Percentiles rank a stretch among this genome's conserved stretches.
Evolutionary conservation across 768 basidiomycete genomes (phyloP).

Genomic region (Termitomyces sp.): DNA sequence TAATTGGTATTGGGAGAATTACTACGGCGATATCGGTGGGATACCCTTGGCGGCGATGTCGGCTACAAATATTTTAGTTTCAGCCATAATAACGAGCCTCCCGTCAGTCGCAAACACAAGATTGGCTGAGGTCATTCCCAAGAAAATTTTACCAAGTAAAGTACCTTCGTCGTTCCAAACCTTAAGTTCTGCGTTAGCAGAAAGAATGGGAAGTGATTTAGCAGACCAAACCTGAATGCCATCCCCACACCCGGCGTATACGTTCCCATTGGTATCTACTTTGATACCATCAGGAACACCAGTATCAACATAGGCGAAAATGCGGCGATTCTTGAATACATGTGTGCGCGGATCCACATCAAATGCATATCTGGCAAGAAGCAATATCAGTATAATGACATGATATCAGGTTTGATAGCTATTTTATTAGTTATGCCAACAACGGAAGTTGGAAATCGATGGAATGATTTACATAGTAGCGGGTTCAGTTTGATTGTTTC

Average conservation of each 20-base stretch:
- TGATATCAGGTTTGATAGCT: not conserved
- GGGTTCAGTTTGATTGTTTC: slow-evolving; percentile 51
- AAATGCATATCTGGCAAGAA: slow-evolving; percentile 51
- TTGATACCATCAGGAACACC: slow-evolving; percentile 68
- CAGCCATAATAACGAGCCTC: slow-evolving; percentile 38
- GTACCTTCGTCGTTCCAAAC: slow-evolving; percentile 53
- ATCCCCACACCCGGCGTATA: slow-evolving; percentile 67
- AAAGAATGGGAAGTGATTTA: not conserved
- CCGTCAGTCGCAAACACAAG: slow-evolving; percentile 40
- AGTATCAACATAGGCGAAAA: slow-evolving; percentile 63
- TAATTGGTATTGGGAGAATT: not conserved
- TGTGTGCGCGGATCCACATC: slow-evolving; percentile 56
- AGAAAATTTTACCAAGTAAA: slow-evolving; percentile 62
- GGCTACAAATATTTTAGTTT: slow-evolving; percentile 43
- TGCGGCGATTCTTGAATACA: slow-evolving; percentile 52
- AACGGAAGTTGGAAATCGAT: not conserved
- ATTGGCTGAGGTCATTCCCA: slow-evolving; percentile 37
- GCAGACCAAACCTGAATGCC: slow-evolving; percentile 47
- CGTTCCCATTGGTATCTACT: slow-evolving; percentile 58
- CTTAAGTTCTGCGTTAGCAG: slow-evolving; percentile 18
- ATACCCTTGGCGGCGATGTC: slow-evolving; percentile 34
- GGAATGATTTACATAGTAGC: slow-evolving; percentile 53
- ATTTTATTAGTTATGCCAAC: not conserved
- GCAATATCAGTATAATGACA: not conserved
- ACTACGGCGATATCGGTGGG: slow-evolving; percentile 9